Percentiles rank a stretch among this genome's conserved stretches.
Conservation (phyloP, 768 basidiomycete species). For the Phallus indusiatus region DNA sequence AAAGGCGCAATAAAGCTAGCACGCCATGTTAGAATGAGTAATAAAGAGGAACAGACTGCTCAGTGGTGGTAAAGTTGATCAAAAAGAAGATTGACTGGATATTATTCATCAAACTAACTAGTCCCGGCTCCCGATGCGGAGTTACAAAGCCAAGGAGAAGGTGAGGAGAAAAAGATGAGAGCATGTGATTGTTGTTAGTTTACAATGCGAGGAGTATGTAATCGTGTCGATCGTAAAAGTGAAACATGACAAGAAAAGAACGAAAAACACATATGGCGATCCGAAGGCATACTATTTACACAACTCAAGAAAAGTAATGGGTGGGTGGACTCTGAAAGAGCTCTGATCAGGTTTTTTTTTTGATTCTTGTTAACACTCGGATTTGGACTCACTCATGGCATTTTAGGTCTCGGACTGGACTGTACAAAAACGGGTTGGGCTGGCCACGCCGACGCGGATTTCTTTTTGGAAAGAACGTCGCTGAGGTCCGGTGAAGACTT, state of each 20-base stretch:
- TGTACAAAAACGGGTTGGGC: conserved; percentile 20
- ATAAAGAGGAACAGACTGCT: too few species aligned
- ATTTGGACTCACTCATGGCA: background rate
- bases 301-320: background rate
- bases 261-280: background rate
- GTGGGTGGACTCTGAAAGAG: background rate
- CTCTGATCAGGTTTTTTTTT: background rate
- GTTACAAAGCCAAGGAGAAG: background rate
- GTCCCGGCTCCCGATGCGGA: background rate
- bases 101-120: background rate
- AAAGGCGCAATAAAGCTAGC: too few species aligned
- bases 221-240: background rate
- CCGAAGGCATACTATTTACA: conserved; percentile 1
- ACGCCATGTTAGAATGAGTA: too few species aligned
- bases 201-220: background rate
- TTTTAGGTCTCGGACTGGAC: background rate
- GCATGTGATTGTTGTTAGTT: background rate
- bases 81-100: background rate
- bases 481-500: conserved; percentile 49
- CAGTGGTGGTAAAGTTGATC: background rate
- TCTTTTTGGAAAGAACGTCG: conserved; percentile 31
- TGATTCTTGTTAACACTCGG: conserved; percentile 7
- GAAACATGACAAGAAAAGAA: background rate
- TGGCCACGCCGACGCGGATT: conserved; percentile 21
- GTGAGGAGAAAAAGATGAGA: too few species aligned